A percentile compares a stretch with the other conserved stretches of the same genome.
These are phyloP conservation scores for Teratosphaeria epicoccoides DNA, from an alignment of 2,329 filamentous ascomycete genomes.

Conservation along the genomic window DNA sequence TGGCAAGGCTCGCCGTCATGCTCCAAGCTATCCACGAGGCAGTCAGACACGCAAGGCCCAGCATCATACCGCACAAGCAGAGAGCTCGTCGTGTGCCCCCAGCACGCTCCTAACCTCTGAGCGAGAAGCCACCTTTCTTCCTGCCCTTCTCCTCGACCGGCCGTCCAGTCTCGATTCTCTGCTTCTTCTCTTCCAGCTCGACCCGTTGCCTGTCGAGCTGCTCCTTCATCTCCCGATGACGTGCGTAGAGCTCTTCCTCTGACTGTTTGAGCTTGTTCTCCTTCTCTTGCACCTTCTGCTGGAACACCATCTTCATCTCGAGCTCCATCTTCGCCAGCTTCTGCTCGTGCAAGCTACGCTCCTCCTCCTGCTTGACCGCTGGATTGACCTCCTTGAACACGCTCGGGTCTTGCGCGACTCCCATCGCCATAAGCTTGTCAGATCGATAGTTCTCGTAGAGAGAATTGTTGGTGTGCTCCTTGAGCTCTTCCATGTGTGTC, in stretches of 20 bases:
- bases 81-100: background rate
- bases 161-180: conserved; percentile 84
- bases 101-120: conserved; percentile 44
- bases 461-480: conserved; percentile 99
- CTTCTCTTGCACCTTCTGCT: conserved; percentile 99
- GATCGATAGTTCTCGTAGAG: conserved; percentile 99
- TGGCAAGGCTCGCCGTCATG: background rate
- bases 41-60: background rate
- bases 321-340: conserved; percentile 99
- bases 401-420: conserved; percentile 93
- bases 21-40: background rate
- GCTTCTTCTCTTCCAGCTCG: conserved; percentile 98
- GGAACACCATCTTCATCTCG: conserved; percentile 99
- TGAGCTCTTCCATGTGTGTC: conserved; percentile 99
- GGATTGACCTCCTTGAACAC: conserved; percentile 99
- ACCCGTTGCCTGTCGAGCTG: conserved; percentile 88
- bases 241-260: conserved; percentile 95
- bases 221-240: conserved; percentile 99
- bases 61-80: background rate
- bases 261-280: conserved; percentile 99
- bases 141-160: conserved; percentile 97
- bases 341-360: conserved; percentile 94
- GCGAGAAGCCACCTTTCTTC: conserved; percentile 80
- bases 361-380: conserved; percentile 98
- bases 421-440: conserved; percentile 97